Evolutionary conservation across 768 basidiomycete species (phyloP).

Genomic region (Lactifluus rugatus): DNA sequence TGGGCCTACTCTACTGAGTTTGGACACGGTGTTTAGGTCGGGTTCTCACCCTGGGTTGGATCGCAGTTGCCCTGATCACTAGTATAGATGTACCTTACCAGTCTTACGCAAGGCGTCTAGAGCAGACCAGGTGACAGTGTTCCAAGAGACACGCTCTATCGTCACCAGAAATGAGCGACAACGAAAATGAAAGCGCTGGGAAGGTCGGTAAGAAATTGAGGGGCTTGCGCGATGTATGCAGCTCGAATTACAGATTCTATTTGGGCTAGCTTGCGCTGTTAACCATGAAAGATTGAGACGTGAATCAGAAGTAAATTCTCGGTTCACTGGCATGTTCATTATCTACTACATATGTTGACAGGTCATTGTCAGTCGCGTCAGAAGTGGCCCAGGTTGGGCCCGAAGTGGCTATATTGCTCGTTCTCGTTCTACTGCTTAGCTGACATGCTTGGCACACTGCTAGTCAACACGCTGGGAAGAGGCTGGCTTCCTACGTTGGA

Average conservation of each 20-base stretch:
- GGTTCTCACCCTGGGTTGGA: not conserved
- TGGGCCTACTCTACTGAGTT: not conserved
- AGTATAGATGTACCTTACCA: not conserved
- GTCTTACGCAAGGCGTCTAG: not conserved
- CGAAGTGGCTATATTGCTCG: not conserved
- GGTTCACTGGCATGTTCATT: not conserved
- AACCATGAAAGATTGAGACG: not conserved
- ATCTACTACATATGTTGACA: not conserved
- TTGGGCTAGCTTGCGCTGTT: not conserved
- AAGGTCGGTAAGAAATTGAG: not conserved
- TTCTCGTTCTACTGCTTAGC: slow-evolving; percentile 4
- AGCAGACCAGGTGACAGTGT: not conserved
- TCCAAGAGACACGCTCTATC: not conserved
- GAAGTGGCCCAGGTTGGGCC: not conserved
- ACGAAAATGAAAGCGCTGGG: not conserved
- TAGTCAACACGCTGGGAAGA: slow-evolving; percentile 67
- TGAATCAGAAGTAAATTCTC: not conserved
- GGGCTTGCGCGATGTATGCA: not conserved
- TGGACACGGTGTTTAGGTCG: not conserved
- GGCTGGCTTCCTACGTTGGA: slow-evolving; percentile 49
- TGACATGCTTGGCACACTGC: slow-evolving; percentile 34
- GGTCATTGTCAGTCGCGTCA: not conserved
- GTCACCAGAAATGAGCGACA: not conserved
- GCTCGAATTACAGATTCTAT: not conserved
- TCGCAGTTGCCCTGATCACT: not conserved